Conservation (phyloP, 306 rosid genomes). For the Benincasa hispida region DNA sequence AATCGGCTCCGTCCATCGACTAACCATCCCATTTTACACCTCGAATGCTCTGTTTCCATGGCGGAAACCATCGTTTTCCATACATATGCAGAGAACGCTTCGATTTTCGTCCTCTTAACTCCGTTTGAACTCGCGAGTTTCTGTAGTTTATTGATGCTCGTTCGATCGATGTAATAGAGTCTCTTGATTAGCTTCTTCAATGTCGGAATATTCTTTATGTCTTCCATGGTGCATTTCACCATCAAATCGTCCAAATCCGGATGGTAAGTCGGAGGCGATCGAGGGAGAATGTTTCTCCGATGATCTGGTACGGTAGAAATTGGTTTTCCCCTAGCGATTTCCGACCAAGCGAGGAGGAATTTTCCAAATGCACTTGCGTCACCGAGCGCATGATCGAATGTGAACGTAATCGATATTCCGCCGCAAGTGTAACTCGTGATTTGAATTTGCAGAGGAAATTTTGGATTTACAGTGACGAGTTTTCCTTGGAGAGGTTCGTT, state of each 20-base stretch:
- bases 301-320: conserved; percentile 44
- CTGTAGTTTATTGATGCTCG: conserved; percentile 48
- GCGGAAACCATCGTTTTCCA: conserved; percentile 53
- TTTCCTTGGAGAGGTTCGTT: conserved; percentile 34
- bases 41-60: conserved; percentile 24
- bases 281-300: conserved; percentile 38
- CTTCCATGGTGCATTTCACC: conserved; percentile 58
- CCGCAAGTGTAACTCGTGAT: conserved; percentile 56
- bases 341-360: conserved; percentile 57
- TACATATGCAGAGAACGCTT: conserved; percentile 70
- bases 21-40: conserved; percentile 82
- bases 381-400: conserved; percentile 84
- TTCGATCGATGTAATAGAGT: conserved; percentile 43
- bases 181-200: conserved; percentile 32
- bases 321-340: conserved; percentile 41
- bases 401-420: conserved; percentile 56
- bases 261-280: conserved; percentile 47
- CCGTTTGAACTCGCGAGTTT: conserved; percentile 37
- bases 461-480: conserved; percentile 36
- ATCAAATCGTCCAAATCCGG: conserved; percentile 54
- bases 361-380: conserved; percentile 75
- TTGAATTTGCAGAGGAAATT: conserved; percentile 52
- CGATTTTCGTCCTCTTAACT: conserved; percentile 50
- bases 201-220: conserved; percentile 49
- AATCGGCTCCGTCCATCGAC: conserved; percentile 59